Conservation (phyloP, 2,329 filamentous ascomycete species). For the Pyrenochaeta sp. region DNA sequence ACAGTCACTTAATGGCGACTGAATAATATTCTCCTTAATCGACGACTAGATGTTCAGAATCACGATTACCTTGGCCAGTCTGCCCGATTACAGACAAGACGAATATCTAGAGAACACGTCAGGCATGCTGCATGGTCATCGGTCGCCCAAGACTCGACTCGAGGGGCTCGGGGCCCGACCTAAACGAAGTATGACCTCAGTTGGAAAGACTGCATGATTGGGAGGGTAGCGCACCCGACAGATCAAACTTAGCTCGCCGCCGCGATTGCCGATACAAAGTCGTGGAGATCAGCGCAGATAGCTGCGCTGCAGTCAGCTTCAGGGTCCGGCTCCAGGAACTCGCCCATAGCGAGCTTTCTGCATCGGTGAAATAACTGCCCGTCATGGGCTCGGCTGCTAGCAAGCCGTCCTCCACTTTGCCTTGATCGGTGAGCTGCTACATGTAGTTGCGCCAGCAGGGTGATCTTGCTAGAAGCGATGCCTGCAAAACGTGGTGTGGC, state of each 20-base stretch:
- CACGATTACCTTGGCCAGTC: not conserved
- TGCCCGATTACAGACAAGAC: not conserved
- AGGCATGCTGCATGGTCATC: not conserved
- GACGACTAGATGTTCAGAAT: not conserved
- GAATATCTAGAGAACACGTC: not conserved
- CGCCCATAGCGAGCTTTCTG: conserved; percentile 13
- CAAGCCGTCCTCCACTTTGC: not conserved
- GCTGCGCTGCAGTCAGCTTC: conserved; percentile 23
- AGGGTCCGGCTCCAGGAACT: conserved; percentile 4
- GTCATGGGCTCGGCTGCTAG: conserved; percentile 9
- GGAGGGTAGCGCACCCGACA: not conserved
- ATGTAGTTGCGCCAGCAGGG: not conserved
- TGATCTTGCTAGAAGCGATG: not conserved
- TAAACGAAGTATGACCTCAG: not conserved
- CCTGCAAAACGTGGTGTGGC: not conserved
- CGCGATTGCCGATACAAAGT: conserved; percentile 11
- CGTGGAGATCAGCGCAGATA: conserved; percentile 5
- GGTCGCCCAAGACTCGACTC: not conserved
- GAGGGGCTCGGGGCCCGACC: not conserved
- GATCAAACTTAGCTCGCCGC: conserved; percentile 13
- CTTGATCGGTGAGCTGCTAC: conserved; percentile 14
- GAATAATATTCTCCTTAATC: not conserved
- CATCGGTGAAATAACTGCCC: conserved; percentile 22
- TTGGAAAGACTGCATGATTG: not conserved
- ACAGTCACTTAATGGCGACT: not conserved